Evolutionary conservation across 345 rosid species (phyloP).

Genomic region (Dipteronia sinensis): DNA sequence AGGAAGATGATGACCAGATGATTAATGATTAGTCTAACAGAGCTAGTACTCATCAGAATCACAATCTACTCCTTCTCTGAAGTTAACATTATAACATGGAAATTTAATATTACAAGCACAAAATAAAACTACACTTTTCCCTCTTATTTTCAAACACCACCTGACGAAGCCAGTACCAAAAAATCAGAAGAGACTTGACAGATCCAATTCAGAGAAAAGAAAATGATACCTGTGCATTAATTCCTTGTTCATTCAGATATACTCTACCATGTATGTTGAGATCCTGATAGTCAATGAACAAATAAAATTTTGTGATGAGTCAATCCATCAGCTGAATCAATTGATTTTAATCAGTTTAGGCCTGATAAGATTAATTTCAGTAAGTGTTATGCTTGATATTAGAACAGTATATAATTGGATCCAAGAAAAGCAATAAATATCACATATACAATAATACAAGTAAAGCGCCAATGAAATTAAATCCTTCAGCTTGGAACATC

Average conservation of each 20-base stretch:
- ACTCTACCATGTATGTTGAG: conserved; percentile 77
- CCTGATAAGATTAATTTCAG: neutral
- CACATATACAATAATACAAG: too few relatives aligned
- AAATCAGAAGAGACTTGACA: neutral
- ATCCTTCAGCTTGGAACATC: too few relatives aligned
- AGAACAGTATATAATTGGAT: neutral
- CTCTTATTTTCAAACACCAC: neutral
- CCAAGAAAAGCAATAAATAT: too few relatives aligned
- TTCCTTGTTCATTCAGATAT: conserved; percentile 87
- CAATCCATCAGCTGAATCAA: neutral
- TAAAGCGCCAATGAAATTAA: too few relatives aligned
- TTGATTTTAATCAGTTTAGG: neutral
- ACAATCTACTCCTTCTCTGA: too few relatives aligned
- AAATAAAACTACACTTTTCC: neutral
- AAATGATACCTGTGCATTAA: conserved; percentile 84
- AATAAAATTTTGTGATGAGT: neutral
- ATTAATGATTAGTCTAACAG: neutral
- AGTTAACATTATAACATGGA: too few relatives aligned
- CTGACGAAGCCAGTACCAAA: neutral
- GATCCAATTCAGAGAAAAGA: neutral
- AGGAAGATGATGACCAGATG: neutral
- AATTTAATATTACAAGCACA: too few relatives aligned
- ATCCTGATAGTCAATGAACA: conserved; percentile 36
- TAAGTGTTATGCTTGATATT: neutral
- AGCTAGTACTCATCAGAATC: too few relatives aligned